A percentile compares a stretch with the other conserved stretches of the same genome.
Evolutionary conservation across 768 basidiomycete genomes (phyloP).

Genomic region (Baorangia bicolor): DNA sequence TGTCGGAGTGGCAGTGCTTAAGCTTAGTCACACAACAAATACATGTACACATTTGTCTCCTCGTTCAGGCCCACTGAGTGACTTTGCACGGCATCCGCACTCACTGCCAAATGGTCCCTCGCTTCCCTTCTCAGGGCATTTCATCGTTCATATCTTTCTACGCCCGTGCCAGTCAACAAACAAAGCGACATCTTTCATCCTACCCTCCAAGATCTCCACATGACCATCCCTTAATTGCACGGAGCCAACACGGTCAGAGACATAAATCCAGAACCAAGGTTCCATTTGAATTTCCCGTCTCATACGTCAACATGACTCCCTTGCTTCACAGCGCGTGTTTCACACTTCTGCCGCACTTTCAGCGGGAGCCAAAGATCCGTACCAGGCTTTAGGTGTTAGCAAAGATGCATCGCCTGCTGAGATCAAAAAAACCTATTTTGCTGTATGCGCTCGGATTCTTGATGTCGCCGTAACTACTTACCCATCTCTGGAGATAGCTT

Average conservation of each 20-base stretch:
- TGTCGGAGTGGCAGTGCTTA: neutral
- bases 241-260: conserved; percentile 14
- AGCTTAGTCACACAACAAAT: conserved; percentile 26
- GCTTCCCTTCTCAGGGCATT: conserved; percentile 48
- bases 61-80: neutral
- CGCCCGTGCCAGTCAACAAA: conserved; percentile 47
- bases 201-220: conserved; percentile 40
- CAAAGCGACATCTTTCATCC: conserved; percentile 36
- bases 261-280: conserved; percentile 41
- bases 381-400: conserved; percentile 84
- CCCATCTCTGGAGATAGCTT: conserved; percentile 54
- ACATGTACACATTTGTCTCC: conserved; percentile 11
- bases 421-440: conserved; percentile 97
- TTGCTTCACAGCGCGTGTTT: conserved; percentile 58
- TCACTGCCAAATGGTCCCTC: conserved; percentile 45
- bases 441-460: conserved; percentile 51
- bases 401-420: conserved; percentile 81
- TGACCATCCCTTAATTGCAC: conserved; percentile 18
- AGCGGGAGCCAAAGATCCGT: conserved; percentile 76
- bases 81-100: neutral
- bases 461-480: conserved; percentile 12
- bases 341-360: conserved; percentile 61
- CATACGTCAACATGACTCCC: conserved; percentile 20
- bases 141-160: conserved; percentile 57
- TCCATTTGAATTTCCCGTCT: conserved; percentile 13